Evolutionary conservation across 225 moss, liverwort and hornwort species (phyloP), one percentile per base, ranked within the genome.

Genomic region (Pseudoscleropodium purum): DNA sequence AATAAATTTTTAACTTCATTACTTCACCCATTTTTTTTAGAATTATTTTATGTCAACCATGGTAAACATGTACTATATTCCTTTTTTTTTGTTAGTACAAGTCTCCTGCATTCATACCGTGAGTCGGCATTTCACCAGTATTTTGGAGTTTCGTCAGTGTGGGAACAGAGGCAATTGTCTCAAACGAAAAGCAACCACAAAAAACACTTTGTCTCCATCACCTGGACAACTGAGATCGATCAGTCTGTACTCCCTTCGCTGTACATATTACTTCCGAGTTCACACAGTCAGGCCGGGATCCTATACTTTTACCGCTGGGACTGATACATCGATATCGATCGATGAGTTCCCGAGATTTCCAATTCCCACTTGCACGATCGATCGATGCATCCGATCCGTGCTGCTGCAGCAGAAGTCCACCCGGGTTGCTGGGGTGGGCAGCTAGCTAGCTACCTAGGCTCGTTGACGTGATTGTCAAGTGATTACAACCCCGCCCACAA

Each of bases 21-120:
- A 4, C 0, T 1, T 13, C 23, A 69, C 5, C 3, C 2, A n/a
- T 39, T 10, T 8, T 15, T 72, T 43, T 16, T 5, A 26, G 2
- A 72, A 3, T 39, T 14, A 15, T 15, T 41, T 15, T 25, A 11
- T n/a, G 14, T n/a, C 37, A 12, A 68, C 12, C n/a, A 12, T 37
- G 39, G 13, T 20, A 70, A 25, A 25, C 1, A 15, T 14, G 14
- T 39, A 70, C 9, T 5, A 6, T 18, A 43, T 43, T 5, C 4
- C 27, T 11, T 41, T 15, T 4, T 52, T 52, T 73, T 73, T 16
- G 24, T 6, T 1, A 45, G 43, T 47, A 75, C 59, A 4, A 23
- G 75, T 47, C 75, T 30, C 11, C 18, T 18, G 26, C 26, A 10
- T 27, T 76, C 79, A 59, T 6, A 9, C n/a, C 11, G 79, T 29